Evolutionary conservation across 2,329 filamentous ascomycete species (phyloP).

Genomic region (Xylaria sp.): DNA sequence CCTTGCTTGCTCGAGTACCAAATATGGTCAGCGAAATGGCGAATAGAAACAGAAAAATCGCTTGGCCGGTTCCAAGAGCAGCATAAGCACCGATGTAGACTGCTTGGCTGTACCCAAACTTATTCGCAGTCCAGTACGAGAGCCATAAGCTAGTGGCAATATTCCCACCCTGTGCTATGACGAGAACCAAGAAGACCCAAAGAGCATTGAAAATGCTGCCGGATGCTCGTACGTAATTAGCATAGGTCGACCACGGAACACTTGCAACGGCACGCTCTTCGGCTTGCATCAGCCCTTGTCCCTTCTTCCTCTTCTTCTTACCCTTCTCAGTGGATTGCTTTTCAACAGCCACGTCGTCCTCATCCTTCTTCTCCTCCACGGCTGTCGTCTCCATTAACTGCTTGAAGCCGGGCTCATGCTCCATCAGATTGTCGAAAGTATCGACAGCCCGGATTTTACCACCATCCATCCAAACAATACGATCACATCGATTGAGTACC

Average conservation of each 20-base stretch:
- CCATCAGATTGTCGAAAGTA: slow-evolving; percentile 90
- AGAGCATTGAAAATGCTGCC: slow-evolving; percentile 77
- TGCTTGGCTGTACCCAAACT: slow-evolving; percentile 74
- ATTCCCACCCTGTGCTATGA: slow-evolving; percentile 83
- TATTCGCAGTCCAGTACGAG: slow-evolving; percentile 89
- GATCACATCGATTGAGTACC: slow-evolving; percentile 88
- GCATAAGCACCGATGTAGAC: slow-evolving; percentile 79
- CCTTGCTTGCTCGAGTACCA: slow-evolving; percentile 83
- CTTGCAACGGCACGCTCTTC: slow-evolving; percentile 75
- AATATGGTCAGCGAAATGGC: slow-evolving; percentile 80
- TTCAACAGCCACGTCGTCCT: slow-evolving; percentile 58
- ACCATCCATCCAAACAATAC: slow-evolving; percentile 92
- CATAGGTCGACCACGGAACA: slow-evolving; percentile 83
- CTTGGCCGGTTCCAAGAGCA: slow-evolving; percentile 76
- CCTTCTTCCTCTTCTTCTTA: slow-evolving; percentile 69
- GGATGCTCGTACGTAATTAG: slow-evolving; percentile 79
- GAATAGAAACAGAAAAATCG: slow-evolving; percentile 81
- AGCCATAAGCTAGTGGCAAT: slow-evolving; percentile 92
- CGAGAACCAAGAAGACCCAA: slow-evolving; percentile 70
- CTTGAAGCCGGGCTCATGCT: slow-evolving; percentile 79
- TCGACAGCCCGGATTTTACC: slow-evolving; percentile 86
- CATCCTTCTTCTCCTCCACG: slow-evolving; percentile 71
- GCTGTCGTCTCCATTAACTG: slow-evolving; percentile 88
- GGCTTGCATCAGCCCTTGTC: slow-evolving; percentile 75
- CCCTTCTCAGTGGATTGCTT: slow-evolving; percentile 60